These are phyloP conservation scores for Acacia acuminata DNA, from an alignment of 306 rosid genomes.

Conservation along the genomic window DNA sequence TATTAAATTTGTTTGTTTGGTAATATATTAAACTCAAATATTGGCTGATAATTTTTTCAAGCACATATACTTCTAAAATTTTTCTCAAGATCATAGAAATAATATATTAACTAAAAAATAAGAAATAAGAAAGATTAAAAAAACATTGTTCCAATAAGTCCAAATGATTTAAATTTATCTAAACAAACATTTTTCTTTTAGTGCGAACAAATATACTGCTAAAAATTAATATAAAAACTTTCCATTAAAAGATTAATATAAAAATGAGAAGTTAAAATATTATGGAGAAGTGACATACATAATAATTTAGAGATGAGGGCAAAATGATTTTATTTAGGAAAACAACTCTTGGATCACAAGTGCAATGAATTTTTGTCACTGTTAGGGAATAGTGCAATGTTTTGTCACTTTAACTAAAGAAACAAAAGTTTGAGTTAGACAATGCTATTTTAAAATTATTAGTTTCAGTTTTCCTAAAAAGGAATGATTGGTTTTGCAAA, in stretches of 20 bases:
- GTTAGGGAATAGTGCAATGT: neutral
- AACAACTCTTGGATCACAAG: neutral
- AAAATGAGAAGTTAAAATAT: neutral
- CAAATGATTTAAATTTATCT: neutral
- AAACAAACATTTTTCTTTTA: too few species aligned
- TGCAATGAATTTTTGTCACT: neutral
- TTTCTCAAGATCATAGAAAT: too few species aligned
- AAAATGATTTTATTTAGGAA: neutral
- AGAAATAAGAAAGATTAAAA: too few species aligned
- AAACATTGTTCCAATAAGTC: neutral
- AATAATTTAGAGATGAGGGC: neutral
- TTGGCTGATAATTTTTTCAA: too few species aligned
- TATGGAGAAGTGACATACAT: neutral
- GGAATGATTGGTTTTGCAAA: neutral
- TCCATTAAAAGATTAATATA: neutral
- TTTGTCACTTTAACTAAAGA: neutral
- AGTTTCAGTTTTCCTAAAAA: neutral
- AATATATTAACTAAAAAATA: too few species aligned
- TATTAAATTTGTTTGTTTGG: too few species aligned
- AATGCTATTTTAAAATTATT: conserved; percentile 12
- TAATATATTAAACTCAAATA: too few species aligned
- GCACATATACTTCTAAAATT: too few species aligned
- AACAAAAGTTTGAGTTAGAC: conserved; percentile 17
- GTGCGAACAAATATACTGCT: too few species aligned
- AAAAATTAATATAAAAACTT: too few species aligned